These are phyloP conservation scores for Entophlyctis luteolus DNA, from an alignment of 192 early-diverging fungal genomes.

Conservation along the genomic window DNA sequence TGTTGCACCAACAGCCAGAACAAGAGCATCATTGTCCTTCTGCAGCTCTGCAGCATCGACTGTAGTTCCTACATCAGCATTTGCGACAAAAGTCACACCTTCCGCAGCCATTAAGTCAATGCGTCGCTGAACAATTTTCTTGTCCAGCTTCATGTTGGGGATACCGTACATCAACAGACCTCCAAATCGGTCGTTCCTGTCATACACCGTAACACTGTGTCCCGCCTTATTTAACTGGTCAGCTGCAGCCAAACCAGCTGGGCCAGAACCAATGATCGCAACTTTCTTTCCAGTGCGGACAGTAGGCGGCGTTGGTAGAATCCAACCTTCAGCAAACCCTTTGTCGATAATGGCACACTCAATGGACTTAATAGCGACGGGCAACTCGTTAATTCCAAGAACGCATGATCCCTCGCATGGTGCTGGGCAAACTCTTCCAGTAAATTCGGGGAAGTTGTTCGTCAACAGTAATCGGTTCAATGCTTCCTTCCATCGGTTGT, in stretches of 20 bases:
- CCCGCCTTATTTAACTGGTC: slow-evolving; percentile 98
- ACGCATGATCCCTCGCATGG: slow-evolving; percentile 97
- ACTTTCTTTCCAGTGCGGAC: slow-evolving; percentile 77
- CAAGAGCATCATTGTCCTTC: slow-evolving; percentile 69
- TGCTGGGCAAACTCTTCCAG: slow-evolving; percentile 96
- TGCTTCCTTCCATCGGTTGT: slow-evolving; percentile 93
- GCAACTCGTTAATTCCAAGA: slow-evolving; percentile 88
- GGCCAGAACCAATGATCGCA: slow-evolving; percentile 92
- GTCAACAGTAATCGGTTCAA: slow-evolving; percentile 89
- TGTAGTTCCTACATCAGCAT: slow-evolving; percentile 84
- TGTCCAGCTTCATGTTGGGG: slow-evolving; percentile 99
- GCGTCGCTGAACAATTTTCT: slow-evolving; percentile 87
- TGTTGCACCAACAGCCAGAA: slow-evolving; percentile 92
- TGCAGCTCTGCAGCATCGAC: slow-evolving; percentile 67
- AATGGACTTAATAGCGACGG: slow-evolving; percentile 95
- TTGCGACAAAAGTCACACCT: slow-evolving; percentile 85
- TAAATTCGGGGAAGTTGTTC: slow-evolving; percentile 99
- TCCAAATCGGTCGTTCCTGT: slow-evolving; percentile 93
- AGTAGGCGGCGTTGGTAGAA: slow-evolving; percentile 77
- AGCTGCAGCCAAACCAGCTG: slow-evolving; percentile 90
- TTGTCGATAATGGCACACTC: slow-evolving; percentile 97
- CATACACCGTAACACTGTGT: slow-evolving; percentile 91
- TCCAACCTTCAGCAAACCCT: slow-evolving; percentile 96
- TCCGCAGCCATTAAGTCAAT: slow-evolving; percentile 92
- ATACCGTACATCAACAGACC: slow-evolving; percentile 98